Percentiles rank a stretch among this genome's conserved stretches.
Conservation (phyloP, 2,329 filamentous ascomycete species). For the Arachnomyces sp. region DNA sequence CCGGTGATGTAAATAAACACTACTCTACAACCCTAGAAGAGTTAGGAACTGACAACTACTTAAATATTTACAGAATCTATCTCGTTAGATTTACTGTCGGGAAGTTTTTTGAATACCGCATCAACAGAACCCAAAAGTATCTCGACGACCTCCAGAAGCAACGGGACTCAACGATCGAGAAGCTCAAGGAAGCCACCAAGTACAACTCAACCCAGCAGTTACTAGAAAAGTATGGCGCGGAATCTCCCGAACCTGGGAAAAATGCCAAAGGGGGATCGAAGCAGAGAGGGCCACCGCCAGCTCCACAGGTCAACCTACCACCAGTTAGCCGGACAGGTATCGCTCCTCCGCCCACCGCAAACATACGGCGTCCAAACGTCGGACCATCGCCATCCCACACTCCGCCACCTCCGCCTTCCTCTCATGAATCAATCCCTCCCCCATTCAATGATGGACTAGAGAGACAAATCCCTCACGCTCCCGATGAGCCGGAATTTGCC, state of each 20-base stretch:
- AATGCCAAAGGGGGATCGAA: conserved; percentile 15
- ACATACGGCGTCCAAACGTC: conserved; percentile 40
- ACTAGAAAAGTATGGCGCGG: conserved; percentile 84
- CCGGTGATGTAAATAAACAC: conserved; percentile 60
- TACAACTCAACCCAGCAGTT: conserved; percentile 92
- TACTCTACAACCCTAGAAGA: conserved; percentile 3
- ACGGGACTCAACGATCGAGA: conserved; percentile 79
- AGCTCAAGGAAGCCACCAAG: conserved; percentile 88
- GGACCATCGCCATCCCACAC: conserved; percentile 14
- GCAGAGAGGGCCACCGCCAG: conserved; percentile 22
- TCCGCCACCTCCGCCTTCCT: conserved; percentile 21
- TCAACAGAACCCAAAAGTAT: conserved; percentile 59
- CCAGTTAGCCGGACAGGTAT: conserved; percentile 45
- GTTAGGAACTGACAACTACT: conserved; percentile 11
- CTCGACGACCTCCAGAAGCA: conserved; percentile 71
- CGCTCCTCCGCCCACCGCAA: conserved; percentile 57
- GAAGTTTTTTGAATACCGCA: conserved; percentile 72
- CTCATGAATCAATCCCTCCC: too few species aligned
- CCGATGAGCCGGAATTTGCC: conserved; percentile 39
- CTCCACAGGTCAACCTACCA: conserved; percentile 8
- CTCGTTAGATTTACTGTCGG: conserved; percentile 59
- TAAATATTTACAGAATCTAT: conserved; percentile 61
- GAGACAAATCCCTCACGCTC: conserved; percentile 9
- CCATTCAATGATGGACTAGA: too few species aligned
- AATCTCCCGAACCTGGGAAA: conserved; percentile 40